Evolutionary conservation across 2,329 filamentous ascomycete genomes (phyloP).

Genomic region (Neurospora sp.): DNA sequence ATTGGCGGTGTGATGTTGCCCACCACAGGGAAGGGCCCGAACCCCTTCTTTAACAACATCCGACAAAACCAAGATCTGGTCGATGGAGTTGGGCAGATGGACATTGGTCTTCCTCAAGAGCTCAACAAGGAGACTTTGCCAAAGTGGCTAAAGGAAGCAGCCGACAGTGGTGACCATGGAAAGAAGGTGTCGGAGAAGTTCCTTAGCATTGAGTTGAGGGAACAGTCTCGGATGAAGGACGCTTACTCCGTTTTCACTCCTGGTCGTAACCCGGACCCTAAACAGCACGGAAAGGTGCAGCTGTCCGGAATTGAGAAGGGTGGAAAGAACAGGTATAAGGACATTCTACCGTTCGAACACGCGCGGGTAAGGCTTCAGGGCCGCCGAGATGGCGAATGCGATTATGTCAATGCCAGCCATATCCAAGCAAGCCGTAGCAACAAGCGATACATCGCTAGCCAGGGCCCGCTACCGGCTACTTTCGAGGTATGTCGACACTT

Average conservation of each 20-base stretch:
- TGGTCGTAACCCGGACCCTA: slow-evolving; percentile 21
- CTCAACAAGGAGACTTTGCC: slow-evolving; percentile 50
- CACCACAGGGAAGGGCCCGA: slow-evolving; percentile 53
- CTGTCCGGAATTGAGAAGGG: slow-evolving; percentile 93
- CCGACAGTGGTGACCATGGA: slow-evolving; percentile 59
- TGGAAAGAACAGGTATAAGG: slow-evolving; percentile 92
- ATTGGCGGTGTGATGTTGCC: slow-evolving; percentile 84
- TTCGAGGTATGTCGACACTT: slow-evolving; percentile 59
- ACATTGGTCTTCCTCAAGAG: slow-evolving; percentile 38
- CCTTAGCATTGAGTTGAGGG: slow-evolving; percentile 69
- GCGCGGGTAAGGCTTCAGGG: slow-evolving; percentile 71
- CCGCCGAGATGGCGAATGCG: slow-evolving; percentile 58
- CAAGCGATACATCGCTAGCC: slow-evolving; percentile 91
- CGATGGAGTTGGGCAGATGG: slow-evolving; percentile 79
- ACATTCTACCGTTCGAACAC: slow-evolving; percentile 94
- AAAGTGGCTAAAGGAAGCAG: slow-evolving; percentile 63
- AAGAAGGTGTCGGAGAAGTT: slow-evolving; percentile 77
- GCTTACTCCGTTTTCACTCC: slow-evolving; percentile 47
- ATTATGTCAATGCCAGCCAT: slow-evolving; percentile 93
- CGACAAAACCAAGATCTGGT: slow-evolving; percentile 93
- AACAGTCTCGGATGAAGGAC: slow-evolving; percentile 87
- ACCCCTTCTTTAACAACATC: slow-evolving; percentile 94
- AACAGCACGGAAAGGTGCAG: slow-evolving; percentile 40
- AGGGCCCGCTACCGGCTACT: slow-evolving; percentile 85
- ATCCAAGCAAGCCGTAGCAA: slow-evolving; percentile 71